phyloP scores from a whole-genome alignment of 208 protist genomes.

The Leishmania major region DNA sequence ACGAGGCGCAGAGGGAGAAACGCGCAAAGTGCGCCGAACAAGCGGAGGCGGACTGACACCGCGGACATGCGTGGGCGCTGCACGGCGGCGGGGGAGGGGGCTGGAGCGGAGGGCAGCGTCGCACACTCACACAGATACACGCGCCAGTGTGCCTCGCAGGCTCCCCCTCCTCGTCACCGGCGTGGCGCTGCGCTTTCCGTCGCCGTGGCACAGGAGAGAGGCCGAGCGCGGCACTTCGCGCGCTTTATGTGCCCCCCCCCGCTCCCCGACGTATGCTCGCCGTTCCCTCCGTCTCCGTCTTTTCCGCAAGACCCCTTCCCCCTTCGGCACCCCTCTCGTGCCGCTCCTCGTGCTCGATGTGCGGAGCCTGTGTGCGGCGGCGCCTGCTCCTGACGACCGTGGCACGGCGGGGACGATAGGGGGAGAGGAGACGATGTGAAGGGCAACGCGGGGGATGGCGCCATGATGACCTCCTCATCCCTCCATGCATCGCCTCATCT shows the following conservation, averaged over 20 bases:
- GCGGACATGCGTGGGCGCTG: not conserved
- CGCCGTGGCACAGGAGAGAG: no score
- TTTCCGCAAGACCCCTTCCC: not conserved
- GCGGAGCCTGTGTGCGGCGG: not conserved
- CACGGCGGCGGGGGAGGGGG: no score
- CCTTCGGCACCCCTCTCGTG: no score
- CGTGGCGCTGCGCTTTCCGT: not conserved
- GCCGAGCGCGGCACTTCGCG: no score
- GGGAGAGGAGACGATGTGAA: no score
- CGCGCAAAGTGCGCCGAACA: not conserved
- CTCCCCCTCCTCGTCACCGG: no score
- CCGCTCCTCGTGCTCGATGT: no score
- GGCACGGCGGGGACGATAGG: no score
- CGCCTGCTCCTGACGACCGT: not conserved
- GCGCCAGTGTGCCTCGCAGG: no score
- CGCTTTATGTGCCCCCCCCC: not conserved
- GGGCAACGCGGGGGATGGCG: not conserved
- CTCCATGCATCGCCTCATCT: not conserved
- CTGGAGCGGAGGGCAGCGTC: no score
- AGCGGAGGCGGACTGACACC: not conserved
- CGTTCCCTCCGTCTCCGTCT: not conserved
- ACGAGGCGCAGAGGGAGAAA: not conserved
- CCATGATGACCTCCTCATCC: not conserved
- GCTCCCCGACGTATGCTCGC: not conserved
- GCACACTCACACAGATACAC: no score